Evolutionary conservation across 176 grass and related monocot genomes (phyloP).

Genomic region (Luzula sylvatica): DNA sequence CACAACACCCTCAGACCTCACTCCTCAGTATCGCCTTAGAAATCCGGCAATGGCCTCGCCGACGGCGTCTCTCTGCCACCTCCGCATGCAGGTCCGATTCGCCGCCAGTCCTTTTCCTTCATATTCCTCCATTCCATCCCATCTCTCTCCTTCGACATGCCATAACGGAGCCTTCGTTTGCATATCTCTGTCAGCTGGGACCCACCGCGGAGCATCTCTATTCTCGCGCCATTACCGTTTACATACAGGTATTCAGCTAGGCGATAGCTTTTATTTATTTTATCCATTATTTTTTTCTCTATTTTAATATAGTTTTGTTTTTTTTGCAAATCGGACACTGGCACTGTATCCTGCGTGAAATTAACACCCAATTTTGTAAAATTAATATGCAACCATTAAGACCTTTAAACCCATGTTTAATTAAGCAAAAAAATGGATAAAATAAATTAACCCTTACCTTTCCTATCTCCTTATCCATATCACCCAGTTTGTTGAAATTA

Average conservation of each 20-base stretch:
- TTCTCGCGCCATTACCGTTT: not conserved
- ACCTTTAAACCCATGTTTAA: not conserved
- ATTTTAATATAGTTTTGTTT: not conserved
- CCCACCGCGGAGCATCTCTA: not conserved
- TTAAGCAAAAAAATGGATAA: not conserved
- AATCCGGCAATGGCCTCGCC: slow-evolving; percentile 4
- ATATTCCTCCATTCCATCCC: slow-evolving; percentile 1
- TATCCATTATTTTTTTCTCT: not conserved
- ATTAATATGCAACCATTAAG: not conserved
- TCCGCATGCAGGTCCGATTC: slow-evolving; percentile 1
- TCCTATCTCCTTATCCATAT: too few species aligned
- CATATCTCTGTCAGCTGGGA: not conserved
- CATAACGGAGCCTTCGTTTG: not conserved
- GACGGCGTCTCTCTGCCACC: slow-evolving; percentile 14
- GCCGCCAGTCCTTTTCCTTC: not conserved
- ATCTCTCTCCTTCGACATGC: not conserved
- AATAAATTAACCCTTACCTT: not conserved
- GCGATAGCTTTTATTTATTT: not conserved
- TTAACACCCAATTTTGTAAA: not conserved
- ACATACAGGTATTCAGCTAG: not conserved
- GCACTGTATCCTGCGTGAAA: not conserved
- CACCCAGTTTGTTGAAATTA: too few species aligned
- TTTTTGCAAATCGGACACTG: not conserved
- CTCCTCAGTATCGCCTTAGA: not conserved
- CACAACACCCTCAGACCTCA: not conserved